Base-by-base conservation (phyloP, 108 stramenopile genomes). In the Epipyxis sp. region DNA sequence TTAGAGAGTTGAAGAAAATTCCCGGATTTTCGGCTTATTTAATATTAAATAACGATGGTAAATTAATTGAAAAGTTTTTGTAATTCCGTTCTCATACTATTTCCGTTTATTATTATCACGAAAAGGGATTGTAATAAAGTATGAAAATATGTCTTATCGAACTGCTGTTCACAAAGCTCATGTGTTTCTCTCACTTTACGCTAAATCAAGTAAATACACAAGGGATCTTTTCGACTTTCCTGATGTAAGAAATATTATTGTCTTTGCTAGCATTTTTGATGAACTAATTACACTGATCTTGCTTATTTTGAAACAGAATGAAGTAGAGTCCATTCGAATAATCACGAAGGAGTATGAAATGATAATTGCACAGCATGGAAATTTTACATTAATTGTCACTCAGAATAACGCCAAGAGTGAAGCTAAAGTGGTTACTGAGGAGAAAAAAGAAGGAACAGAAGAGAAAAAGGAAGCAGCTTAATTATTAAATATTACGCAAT, bases 11-110 rank as follows among this genome's bases (percentile, higher is more conserved):
- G 43, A 90, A 91, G 78, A 86, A 84, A 16, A 87, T 87, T 1
- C 84, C 87, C 0, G 91, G 91, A 16, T 91, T 91, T 74, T 80
- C 87, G 42, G 78, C 85, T 1, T 91, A 91, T 67, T 80, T 91
- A n/a, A 83, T 91, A 62, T 74, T 91, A 59, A 91, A 91, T 59
- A 90, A 88, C 59, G 91, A 91, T 40, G 91, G 91, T 84, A 44
- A 61, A 59, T 35, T 30, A 27, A 10, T 44, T 74, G n/a, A 10
- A 29, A 6, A 76, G 30, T 42, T 76, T 45, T 76, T 16, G 16
- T 6, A 13, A 13, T 34, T 67, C 46, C 6, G 46, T 50, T 50
- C 20, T 50, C 46, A 50, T 50, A 13, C 13, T 50, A 13, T 6
- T 50, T 50, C 20, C 46, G 1, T 40, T n/a, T 54, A 59, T 77